Evolutionary conservation across 2,329 filamentous ascomycete genomes (phyloP).

Genomic region (Sarocladium kiliense): DNA sequence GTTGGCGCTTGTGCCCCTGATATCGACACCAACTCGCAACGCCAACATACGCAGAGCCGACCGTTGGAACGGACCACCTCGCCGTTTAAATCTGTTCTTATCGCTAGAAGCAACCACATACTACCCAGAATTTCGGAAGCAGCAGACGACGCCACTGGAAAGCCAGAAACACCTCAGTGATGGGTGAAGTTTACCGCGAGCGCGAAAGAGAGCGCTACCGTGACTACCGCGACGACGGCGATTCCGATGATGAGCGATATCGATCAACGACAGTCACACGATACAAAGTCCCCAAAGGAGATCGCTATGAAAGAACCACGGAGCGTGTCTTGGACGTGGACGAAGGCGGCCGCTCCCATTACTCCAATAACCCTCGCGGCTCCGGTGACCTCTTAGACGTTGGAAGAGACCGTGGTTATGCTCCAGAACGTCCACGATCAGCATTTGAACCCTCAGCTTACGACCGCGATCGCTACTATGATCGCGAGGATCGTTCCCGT

Average conservation of each 20-base stretch:
- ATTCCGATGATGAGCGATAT: constrained; percentile 40
- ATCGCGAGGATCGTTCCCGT: constrained; percentile 17
- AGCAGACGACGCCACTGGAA: background rate
- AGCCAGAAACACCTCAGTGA: constrained; percentile 13
- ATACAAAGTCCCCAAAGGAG: constrained; percentile 45
- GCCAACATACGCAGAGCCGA: background rate
- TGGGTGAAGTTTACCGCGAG: constrained; percentile 32
- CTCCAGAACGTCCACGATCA: constrained; percentile 9
- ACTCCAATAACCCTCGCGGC: constrained; percentile 31
- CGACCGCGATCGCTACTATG: constrained; percentile 16
- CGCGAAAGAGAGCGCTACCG: constrained; percentile 18
- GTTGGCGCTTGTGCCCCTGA: background rate
- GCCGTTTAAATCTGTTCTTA: background rate
- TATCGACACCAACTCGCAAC: background rate
- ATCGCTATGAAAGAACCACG: constrained; percentile 31
- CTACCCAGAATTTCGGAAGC: constrained; percentile 26
- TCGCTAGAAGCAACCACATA: background rate
- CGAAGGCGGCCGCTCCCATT: constrained; percentile 40
- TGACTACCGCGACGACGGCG: constrained; percentile 21
- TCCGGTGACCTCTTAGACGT: constrained; percentile 36
- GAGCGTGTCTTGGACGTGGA: constrained; percentile 37
- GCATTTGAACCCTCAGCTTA: constrained; percentile 20
- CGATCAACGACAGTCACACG: constrained; percentile 44
- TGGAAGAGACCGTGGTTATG: constrained; percentile 29
- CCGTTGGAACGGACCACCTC: background rate